Percentiles rank a stretch among this genome's conserved stretches.
phyloP scores from a whole-genome alignment of 805 yeast genomes.

The Ogataea zsoltii region DNA sequence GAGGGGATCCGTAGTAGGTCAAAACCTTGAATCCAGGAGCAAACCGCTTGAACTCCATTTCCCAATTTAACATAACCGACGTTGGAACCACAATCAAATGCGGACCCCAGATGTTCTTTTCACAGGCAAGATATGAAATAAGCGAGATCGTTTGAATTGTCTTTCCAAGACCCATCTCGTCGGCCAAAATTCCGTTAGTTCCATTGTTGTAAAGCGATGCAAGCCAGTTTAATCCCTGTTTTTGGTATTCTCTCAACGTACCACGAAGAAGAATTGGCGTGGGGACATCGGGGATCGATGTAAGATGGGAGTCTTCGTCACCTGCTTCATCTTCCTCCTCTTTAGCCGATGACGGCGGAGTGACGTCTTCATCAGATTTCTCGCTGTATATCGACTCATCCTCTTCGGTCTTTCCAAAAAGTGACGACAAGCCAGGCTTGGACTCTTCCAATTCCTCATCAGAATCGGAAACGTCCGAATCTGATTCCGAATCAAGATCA shows the following conservation, averaged over 20 bases:
- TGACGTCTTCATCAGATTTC: slow-evolving; percentile 24
- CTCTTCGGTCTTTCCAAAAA: slow-evolving; percentile 37
- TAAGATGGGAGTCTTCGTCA: slow-evolving; percentile 15
- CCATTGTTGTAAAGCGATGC: slow-evolving; percentile 90
- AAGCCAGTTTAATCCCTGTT: slow-evolving; percentile 95
- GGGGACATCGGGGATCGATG: slow-evolving; percentile 68
- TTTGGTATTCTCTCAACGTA: slow-evolving; percentile 84
- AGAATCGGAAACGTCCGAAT: slow-evolving; percentile 20
- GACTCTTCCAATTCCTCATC: slow-evolving; percentile 22
- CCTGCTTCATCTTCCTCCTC: slow-evolving; percentile 18
- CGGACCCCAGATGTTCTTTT: slow-evolving; percentile 96
- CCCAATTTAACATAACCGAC: slow-evolving; percentile 97
- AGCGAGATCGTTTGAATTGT: slow-evolving; percentile 94
- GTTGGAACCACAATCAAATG: slow-evolving; percentile 97
- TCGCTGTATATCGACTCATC: slow-evolving; percentile 39
- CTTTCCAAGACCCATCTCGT: slow-evolving; percentile 98
- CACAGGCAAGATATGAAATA: slow-evolving; percentile 86
- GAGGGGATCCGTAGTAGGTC: slow-evolving; percentile 96
- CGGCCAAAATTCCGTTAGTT: slow-evolving; percentile 96
- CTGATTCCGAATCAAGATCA: slow-evolving; percentile 20
- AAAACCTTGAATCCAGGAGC: slow-evolving; percentile 97
- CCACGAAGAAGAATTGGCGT: slow-evolving; percentile 79
- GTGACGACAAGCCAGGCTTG: slow-evolving; percentile 35
- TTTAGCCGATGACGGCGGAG: slow-evolving; percentile 40
- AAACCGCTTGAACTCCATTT: slow-evolving; percentile 97